Evolutionary conservation across 257 asterid species (phyloP).

Genomic region (Forsythia suspensa): DNA sequence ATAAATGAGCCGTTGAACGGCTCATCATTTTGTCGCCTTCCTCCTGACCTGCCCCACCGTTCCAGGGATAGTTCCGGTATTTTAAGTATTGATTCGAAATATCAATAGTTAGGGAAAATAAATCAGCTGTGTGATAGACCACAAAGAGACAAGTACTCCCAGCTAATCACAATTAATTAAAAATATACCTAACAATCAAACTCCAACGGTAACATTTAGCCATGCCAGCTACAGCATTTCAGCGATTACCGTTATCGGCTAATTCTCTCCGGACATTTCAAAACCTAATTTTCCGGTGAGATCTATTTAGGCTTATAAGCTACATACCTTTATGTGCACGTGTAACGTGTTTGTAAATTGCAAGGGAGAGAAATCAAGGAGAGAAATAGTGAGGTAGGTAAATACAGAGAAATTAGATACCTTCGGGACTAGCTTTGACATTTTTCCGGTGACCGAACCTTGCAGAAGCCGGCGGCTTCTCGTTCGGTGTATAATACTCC

Average conservation of each 20-base stretch:
- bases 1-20: background rate
- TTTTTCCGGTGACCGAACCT: constrained; percentile 75
- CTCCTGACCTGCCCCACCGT: background rate
- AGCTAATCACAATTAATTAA: constrained; percentile 3
- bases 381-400: background rate
- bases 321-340: background rate
- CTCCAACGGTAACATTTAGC: constrained; percentile 49
- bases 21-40: constrained; percentile 9
- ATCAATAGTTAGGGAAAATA: background rate
- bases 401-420: constrained; percentile 30
- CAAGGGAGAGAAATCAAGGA: background rate
- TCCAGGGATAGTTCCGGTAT: constrained; percentile 10
- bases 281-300: constrained; percentile 13
- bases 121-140: constrained; percentile 2
- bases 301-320: background rate
- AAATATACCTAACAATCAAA: background rate
- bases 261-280: constrained; percentile 21
- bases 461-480: constrained; percentile 61
- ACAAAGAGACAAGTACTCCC: constrained; percentile 1
- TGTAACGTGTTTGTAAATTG: background rate
- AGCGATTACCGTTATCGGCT: constrained; percentile 24
- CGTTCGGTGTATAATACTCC: constrained; percentile 23
- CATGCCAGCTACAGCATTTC: constrained; percentile 30
- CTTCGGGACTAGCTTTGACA: constrained; percentile 68
- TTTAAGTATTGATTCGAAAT: background rate